Percentiles rank a stretch among this genome's conserved stretches.
These are phyloP conservation scores for Starmera dryadoides DNA, from an alignment of 805 yeast genomes.

Conservation along the genomic window DNA sequence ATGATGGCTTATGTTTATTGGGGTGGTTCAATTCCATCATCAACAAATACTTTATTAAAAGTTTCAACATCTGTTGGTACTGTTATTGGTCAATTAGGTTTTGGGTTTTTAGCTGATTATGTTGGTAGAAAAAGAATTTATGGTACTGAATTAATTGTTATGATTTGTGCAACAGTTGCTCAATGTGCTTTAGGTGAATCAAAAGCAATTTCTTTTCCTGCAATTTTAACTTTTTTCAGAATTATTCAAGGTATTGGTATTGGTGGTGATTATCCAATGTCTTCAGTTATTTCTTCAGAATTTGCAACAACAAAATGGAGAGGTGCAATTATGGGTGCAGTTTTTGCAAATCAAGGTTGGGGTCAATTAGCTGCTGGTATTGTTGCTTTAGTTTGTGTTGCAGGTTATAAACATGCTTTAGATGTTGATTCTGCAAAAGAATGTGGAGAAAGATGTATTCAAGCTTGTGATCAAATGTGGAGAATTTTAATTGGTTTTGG, in stretches of 20 bases:
- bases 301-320: slow-evolving; percentile 94
- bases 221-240: slow-evolving; percentile 71
- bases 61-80: slow-evolving; percentile 93
- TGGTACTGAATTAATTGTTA: slow-evolving; percentile 79
- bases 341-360: slow-evolving; percentile 94
- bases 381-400: slow-evolving; percentile 69
- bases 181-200: slow-evolving; percentile 73
- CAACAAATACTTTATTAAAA: slow-evolving; percentile 71
- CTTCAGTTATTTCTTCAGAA: slow-evolving; percentile 90
- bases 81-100: slow-evolving; percentile 82
- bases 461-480: slow-evolving; percentile 92
- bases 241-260: slow-evolving; percentile 92
- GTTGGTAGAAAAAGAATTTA: slow-evolving; percentile 84
- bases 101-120: slow-evolving; percentile 75
- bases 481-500: slow-evolving; percentile 87
- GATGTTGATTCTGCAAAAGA: slow-evolving; percentile 42
- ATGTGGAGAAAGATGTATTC: slow-evolving; percentile 62
- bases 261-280: slow-evolving; percentile 94
- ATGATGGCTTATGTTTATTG: slow-evolving; percentile 78
- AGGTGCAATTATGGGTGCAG: slow-evolving; percentile 97
- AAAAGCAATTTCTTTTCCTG: slow-evolving; percentile 65
- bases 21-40: slow-evolving; percentile 54
- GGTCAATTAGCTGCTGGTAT: slow-evolving; percentile 89
- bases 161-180: slow-evolving; percentile 71
- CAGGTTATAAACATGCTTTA: slow-evolving; percentile 65